Conservation (phyloP, 2,329 filamentous ascomycete genomes). For the Tolypocladium guangdongense region DNA sequence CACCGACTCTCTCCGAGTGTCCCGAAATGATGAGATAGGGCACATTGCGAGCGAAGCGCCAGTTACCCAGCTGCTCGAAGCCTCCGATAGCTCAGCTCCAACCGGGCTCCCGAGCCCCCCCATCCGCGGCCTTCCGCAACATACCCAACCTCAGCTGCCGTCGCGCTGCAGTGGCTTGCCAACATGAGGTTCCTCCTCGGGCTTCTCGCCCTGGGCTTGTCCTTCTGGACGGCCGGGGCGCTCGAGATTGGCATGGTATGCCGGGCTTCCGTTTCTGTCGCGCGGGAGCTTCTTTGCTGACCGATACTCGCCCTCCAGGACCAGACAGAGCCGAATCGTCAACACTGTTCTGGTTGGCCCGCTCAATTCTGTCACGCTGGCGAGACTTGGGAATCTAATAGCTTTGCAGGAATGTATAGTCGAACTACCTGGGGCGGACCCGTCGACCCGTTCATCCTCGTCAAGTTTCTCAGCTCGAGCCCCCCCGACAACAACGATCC, state of each 20-base stretch:
- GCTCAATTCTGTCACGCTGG: background rate
- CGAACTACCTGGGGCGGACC: conserved; percentile 78
- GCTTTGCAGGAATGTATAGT: conserved; percentile 72
- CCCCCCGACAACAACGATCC: conserved; percentile 53
- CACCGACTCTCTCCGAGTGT: background rate
- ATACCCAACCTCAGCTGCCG: background rate
- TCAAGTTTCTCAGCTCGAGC: conserved; percentile 59
- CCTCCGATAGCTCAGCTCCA: background rate
- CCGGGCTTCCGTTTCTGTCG: conserved; percentile 8
- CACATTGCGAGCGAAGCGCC: background rate
- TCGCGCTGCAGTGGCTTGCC: conserved; percentile 2
- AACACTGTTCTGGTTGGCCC: conserved; percentile 61
- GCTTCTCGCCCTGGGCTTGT: conserved; percentile 41
- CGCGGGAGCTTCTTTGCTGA: conserved; percentile 11
- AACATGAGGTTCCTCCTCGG: conserved; percentile 46
- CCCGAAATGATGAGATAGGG: background rate
- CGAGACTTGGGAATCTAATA: conserved; percentile 3
- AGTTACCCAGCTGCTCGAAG: background rate
- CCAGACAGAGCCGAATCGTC: conserved; percentile 62
- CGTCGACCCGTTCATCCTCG: conserved; percentile 78
- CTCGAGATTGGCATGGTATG: conserved; percentile 49
- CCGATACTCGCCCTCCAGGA: conserved; percentile 38
- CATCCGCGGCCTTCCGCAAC: background rate
- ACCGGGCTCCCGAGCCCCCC: background rate
- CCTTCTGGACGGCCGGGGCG: conserved; percentile 40